Percentiles rank a stretch among this genome's conserved stretches.
Conservation (phyloP, 2,329 filamentous ascomycete genomes). For the Aaosphaeria arxii region DNA sequence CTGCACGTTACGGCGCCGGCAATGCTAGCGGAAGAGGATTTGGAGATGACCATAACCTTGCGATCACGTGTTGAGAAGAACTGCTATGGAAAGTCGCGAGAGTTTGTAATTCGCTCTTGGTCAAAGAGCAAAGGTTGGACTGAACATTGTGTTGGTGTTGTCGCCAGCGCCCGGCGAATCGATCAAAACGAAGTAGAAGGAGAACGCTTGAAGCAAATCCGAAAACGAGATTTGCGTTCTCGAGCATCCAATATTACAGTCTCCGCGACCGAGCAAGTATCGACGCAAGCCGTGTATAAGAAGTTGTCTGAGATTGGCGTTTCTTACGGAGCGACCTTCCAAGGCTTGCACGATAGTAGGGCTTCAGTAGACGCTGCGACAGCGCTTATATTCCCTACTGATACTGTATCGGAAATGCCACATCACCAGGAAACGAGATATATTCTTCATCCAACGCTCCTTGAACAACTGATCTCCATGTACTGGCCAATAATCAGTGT, state of each 20-base stretch:
- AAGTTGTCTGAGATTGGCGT: slow-evolving; percentile 47
- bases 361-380: slow-evolving; percentile 33
- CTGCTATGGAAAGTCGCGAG: slow-evolving; percentile 2
- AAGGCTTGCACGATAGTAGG: slow-evolving; percentile 48
- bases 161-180: slow-evolving; percentile 37
- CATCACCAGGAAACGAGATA: slow-evolving; percentile 21
- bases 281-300: slow-evolving; percentile 44
- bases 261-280: slow-evolving; percentile 18
- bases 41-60: slow-evolving; percentile 29
- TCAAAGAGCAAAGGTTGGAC: slow-evolving; percentile 53
- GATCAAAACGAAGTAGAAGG: slow-evolving; percentile 44
- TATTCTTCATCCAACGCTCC: slow-evolving; percentile 20
- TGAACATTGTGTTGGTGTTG: slow-evolving; percentile 49
- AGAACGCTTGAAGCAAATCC: slow-evolving; percentile 9
- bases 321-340: slow-evolving; percentile 52
- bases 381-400: slow-evolving; percentile 12
- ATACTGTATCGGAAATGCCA: slow-evolving; percentile 25
- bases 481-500: slow-evolving; percentile 25
- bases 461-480: slow-evolving; percentile 24
- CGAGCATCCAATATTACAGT: slow-evolving; percentile 5
- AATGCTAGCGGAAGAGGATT: slow-evolving; percentile 25
- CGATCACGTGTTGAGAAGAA: slow-evolving; percentile 3
- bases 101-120: slow-evolving; percentile 56
- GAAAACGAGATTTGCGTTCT: slow-evolving; percentile 4
- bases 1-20: slow-evolving; percentile 15